Percentiles rank a stretch among this genome's conserved stretches.
Evolutionary conservation across 2,329 filamentous ascomycete species (phyloP).

Genomic region (Xylariomycetidae sp.): DNA sequence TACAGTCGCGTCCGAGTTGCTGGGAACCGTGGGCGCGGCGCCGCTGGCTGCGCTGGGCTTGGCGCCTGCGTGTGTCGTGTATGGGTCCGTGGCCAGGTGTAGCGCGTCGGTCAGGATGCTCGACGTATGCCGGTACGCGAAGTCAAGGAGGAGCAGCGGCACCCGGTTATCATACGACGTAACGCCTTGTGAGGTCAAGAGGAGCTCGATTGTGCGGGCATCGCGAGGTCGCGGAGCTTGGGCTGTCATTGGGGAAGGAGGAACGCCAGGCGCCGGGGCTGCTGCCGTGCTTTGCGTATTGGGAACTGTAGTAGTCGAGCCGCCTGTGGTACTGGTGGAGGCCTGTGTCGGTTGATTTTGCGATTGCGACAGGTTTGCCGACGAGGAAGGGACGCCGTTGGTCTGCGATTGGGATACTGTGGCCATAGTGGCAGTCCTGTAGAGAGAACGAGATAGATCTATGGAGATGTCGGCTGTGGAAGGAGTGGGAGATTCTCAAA

Average conservation of each 20-base stretch:
- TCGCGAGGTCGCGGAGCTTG: slow-evolving; percentile 65
- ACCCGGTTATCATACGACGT: slow-evolving; percentile 78
- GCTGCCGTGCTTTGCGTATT: slow-evolving; percentile 13
- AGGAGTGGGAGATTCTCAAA: too few relatives aligned
- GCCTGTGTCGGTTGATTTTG: slow-evolving; percentile 20
- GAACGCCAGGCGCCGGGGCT: slow-evolving; percentile 16
- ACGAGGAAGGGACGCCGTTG: slow-evolving; percentile 46
- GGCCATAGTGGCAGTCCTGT: slow-evolving; percentile 23
- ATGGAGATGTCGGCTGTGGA: too few relatives aligned
- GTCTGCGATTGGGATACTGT: slow-evolving; percentile 39
- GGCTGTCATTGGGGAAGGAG: slow-evolving; percentile 28
- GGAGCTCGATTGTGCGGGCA: slow-evolving; percentile 72
- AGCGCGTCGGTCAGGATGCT: slow-evolving; percentile 67
- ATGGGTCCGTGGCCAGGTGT: slow-evolving; percentile 65
- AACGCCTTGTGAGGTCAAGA: slow-evolving; percentile 74
- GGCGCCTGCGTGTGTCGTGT: slow-evolving; percentile 53
- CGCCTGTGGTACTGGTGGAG: too few relatives aligned
- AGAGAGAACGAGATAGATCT: background rate
- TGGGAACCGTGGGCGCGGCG: slow-evolving; percentile 41
- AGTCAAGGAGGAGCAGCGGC: slow-evolving; percentile 77
- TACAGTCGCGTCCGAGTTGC: slow-evolving; percentile 51
- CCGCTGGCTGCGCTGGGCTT: slow-evolving; percentile 46
- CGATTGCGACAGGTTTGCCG: slow-evolving; percentile 26
- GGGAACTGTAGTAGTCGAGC: slow-evolving; percentile 8
- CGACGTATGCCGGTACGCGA: slow-evolving; percentile 77